These are phyloP conservation scores for Trichomonas vaginalis DNA, from an alignment of 208 protist species.

Conservation along the genomic window DNA sequence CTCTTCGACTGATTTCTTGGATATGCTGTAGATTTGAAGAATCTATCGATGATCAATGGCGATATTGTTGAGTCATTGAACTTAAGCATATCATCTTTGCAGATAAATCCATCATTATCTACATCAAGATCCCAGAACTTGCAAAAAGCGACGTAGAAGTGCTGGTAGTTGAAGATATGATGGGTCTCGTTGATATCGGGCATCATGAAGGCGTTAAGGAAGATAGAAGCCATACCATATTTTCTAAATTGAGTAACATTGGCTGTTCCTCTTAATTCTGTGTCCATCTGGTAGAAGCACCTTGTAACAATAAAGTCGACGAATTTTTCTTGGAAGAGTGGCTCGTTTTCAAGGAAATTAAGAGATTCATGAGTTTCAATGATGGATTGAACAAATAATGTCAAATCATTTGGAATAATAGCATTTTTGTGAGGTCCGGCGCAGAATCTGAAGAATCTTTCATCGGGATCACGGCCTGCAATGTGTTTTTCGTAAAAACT, in stretches of 20 bases:
- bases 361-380: neutral
- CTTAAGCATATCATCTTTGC: neutral
- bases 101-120: neutral
- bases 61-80: constrained; percentile 3
- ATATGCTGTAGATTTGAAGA: neutral
- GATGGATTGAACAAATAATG: neutral
- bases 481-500: neutral
- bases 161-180: constrained; percentile 12
- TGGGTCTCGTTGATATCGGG: neutral
- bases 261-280: neutral
- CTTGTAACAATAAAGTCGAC: constrained; percentile 5
- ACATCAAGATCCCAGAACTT: constrained; percentile 12
- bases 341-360: neutral
- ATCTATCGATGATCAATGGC: neutral
- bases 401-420: neutral
- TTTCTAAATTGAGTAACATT: neutral
- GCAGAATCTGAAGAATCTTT: neutral
- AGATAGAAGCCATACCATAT: neutral
- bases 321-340: neutral
- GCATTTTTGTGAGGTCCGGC: neutral
- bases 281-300: neutral
- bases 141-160: constrained; percentile 12
- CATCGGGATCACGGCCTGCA: neutral
- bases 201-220: neutral
- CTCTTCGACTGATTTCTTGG: neutral